Percentiles rank a stretch among this genome's conserved stretches.
These are phyloP conservation scores for Tripterygium wilfordii DNA, from an alignment of 177 flowering plant genomes.

Conservation along the genomic window DNA sequence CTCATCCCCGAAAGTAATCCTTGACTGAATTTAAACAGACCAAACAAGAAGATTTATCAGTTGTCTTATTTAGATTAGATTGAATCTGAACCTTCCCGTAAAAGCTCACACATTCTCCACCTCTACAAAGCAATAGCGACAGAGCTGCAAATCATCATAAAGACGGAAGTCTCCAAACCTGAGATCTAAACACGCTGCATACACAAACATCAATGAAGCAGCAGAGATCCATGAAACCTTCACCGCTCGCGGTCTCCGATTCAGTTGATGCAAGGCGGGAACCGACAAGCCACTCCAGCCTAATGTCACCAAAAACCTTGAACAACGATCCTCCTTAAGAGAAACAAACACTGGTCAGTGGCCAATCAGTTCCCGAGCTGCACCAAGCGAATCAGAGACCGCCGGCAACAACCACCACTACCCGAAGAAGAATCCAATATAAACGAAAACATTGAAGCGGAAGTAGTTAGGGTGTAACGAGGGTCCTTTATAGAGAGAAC, in stretches of 20 bases:
- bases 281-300: slow-evolving; percentile 11
- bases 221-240: slow-evolving; percentile 8
- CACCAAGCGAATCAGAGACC: slow-evolving; percentile 91
- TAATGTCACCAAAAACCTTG: too few species aligned
- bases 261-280: slow-evolving; percentile 99
- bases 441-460: too few species aligned
- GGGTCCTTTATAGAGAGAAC: slow-evolving; percentile 16
- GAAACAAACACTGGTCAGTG: slow-evolving; percentile 1
- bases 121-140: too few species aligned
- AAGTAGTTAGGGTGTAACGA: background rate
- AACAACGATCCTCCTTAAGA: too few species aligned
- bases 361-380: slow-evolving; percentile 81
- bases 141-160: too few species aligned
- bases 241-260: slow-evolving; percentile 61
- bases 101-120: too few species aligned
- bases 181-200: slow-evolving; percentile 15
- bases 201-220: background rate
- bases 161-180: background rate
- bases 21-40: too few species aligned
- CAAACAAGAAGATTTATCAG: too few species aligned
- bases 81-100: too few species aligned
- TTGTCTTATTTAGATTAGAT: too few species aligned
- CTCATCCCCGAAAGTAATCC: too few species aligned
- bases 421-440: background rate
- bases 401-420: slow-evolving; percentile 26